phyloP scores from a whole-genome alignment of 2,329 filamentous ascomycete species.

The Arthrobotrys iridis region DNA sequence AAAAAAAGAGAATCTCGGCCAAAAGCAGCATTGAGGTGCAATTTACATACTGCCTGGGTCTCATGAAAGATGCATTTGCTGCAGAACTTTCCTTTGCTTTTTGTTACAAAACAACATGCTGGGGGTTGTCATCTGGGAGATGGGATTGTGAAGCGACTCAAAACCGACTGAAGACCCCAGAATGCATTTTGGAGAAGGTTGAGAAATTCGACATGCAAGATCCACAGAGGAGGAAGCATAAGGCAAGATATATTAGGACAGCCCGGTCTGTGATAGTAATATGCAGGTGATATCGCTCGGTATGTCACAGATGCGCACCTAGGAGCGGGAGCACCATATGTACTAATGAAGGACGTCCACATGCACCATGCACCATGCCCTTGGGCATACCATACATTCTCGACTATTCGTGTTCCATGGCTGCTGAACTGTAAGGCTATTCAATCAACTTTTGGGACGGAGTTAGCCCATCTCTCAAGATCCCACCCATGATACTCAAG shows the following conservation, averaged over 20 bases:
- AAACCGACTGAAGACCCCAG: neutral
- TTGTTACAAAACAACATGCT: slow-evolving; percentile 14
- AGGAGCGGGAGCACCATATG: slow-evolving; percentile 34
- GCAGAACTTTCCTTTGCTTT: slow-evolving; percentile 9
- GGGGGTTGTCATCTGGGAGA: slow-evolving; percentile 1
- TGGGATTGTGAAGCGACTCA: slow-evolving; percentile 9
- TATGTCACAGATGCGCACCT: slow-evolving; percentile 47
- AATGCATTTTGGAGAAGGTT: slow-evolving; percentile 30
- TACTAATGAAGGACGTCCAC: slow-evolving; percentile 44
- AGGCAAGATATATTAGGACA: slow-evolving; percentile 30
- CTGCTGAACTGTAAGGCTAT: slow-evolving; percentile 9
- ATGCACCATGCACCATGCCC: slow-evolving; percentile 49
- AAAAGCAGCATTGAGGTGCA: slow-evolving; percentile 31
- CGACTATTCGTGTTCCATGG: slow-evolving; percentile 30
- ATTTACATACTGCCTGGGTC: slow-evolving; percentile 16
- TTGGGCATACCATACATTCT: slow-evolving; percentile 16
- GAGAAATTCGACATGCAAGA: slow-evolving; percentile 42
- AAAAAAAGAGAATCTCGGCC: slow-evolving; percentile 16
- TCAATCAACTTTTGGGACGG: slow-evolving; percentile 26
- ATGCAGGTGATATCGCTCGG: slow-evolving; percentile 52
- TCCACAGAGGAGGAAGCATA: slow-evolving; percentile 22
- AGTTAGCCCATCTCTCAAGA: slow-evolving; percentile 13
- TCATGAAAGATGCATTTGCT: slow-evolving; percentile 11
- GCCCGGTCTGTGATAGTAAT: slow-evolving; percentile 19
- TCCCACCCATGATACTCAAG: slow-evolving; percentile 10